phyloP scores from a whole-genome alignment of 108 stramenopile species.

The Cyclotella kingstonii region DNA sequence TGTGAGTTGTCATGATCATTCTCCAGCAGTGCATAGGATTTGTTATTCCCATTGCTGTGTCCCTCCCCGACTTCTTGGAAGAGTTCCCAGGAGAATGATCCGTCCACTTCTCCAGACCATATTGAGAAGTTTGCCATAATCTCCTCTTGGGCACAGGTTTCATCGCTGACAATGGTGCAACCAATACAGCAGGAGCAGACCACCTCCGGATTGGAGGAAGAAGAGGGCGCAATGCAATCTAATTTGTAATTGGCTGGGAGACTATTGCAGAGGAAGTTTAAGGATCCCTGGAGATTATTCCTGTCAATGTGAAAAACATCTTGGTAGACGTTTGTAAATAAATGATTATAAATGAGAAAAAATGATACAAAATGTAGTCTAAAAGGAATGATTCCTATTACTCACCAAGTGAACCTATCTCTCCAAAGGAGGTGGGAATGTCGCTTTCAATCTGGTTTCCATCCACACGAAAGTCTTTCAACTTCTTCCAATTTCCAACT shows the following conservation, averaged over 20 bases:
- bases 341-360: not conserved
- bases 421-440: not conserved
- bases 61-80: not conserved
- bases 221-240: not conserved
- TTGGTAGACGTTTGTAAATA: no score
- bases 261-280: constrained; percentile 1
- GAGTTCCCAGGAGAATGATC: not conserved
- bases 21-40: no score
- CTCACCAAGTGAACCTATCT: constrained; percentile 1
- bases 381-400: not conserved
- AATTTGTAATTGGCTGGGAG: constrained; percentile 2
- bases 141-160: not conserved
- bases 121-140: not conserved
- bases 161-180: constrained; percentile 8
- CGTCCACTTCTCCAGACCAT: constrained; percentile 1
- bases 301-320: constrained; percentile 8
- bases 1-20: no score
- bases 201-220: constrained; percentile 7
- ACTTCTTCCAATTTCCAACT: not conserved
- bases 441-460: not conserved
- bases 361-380: not conserved
- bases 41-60: no score
- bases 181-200: constrained; percentile 8
- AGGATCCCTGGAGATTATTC: not conserved
- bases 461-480: constrained; percentile 2